Percentiles rank a stretch among this genome's conserved stretches.
These are phyloP conservation scores for Starmerella bacillaris DNA, from an alignment of 805 yeast genomes.

Conservation along the genomic window DNA sequence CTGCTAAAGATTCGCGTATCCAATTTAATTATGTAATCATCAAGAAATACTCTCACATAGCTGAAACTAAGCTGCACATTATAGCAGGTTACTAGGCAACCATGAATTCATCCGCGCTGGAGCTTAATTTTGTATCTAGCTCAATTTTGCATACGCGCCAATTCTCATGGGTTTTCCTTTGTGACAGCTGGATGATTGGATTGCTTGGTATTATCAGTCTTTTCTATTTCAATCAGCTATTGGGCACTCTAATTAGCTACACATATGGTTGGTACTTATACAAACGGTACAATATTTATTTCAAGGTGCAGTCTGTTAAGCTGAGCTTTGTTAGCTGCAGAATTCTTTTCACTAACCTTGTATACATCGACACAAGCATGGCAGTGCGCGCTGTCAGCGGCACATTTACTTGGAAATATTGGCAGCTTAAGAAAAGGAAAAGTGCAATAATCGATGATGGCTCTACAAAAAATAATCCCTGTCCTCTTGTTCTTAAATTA, in stretches of 20 bases:
- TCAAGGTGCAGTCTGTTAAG: constrained; percentile 57
- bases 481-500: constrained; percentile 29
- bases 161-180: constrained; percentile 57
- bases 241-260: constrained; percentile 42
- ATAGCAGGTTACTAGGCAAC: no score
- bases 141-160: constrained; percentile 19
- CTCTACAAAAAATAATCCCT: neutral
- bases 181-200: constrained; percentile 61
- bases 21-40: no score
- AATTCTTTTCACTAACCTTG: constrained; percentile 54
- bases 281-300: constrained; percentile 38
- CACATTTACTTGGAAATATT: constrained; percentile 75
- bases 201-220: constrained; percentile 43
- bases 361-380: constrained; percentile 54
- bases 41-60: no score
- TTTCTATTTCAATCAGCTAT: constrained; percentile 57
- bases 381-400: constrained; percentile 55
- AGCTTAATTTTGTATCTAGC: constrained; percentile 12
- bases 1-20: no score
- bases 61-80: no score
- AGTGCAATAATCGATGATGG: constrained; percentile 1
- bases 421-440: constrained; percentile 36
- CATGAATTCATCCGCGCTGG: neutral
- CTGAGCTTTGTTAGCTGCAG: constrained; percentile 72
- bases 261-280: constrained; percentile 40